Evolutionary conservation across 2,329 filamentous ascomycete genomes (phyloP).

Genomic region (Knoxdaviesia capensis): DNA sequence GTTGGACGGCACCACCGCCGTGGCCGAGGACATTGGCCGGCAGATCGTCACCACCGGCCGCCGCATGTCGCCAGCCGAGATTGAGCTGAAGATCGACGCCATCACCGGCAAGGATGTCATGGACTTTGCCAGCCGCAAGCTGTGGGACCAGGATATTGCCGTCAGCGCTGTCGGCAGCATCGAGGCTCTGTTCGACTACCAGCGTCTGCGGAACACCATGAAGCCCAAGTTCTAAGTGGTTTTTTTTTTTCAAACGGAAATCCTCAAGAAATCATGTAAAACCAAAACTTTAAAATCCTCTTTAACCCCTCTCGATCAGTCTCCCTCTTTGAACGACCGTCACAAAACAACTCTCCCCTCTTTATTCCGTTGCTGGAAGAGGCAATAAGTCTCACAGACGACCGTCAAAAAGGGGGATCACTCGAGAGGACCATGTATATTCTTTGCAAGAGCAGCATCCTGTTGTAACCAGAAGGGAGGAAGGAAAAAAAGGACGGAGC

Average conservation of each 20-base stretch:
- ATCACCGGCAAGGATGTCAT: constrained; percentile 95
- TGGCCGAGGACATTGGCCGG: constrained; percentile 95
- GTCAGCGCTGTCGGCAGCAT: constrained; percentile 84
- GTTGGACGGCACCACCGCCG: constrained; percentile 89
- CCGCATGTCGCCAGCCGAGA: constrained; percentile 77
- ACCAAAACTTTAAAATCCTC: not conserved
- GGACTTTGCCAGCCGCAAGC: constrained; percentile 81
- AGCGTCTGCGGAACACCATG: constrained; percentile 66
- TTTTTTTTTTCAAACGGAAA: not conserved
- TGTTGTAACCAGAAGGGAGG: no score
- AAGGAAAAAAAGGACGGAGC: no score
- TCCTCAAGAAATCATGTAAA: not conserved
- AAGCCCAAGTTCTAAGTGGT: constrained; percentile 47
- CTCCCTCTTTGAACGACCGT: not conserved
- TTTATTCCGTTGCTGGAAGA: constrained; percentile 2
- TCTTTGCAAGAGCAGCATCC: no score
- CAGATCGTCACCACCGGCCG: constrained; percentile 96
- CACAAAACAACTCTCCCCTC: not conserved
- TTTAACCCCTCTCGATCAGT: not conserved
- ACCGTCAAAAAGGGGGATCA: no score
- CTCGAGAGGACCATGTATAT: no score
- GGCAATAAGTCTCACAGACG: no score
- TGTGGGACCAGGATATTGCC: constrained; percentile 96
- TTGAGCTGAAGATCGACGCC: constrained; percentile 73
- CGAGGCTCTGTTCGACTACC: constrained; percentile 68